phyloP scores from a whole-genome alignment of 2,329 filamentous ascomycete genomes.

The Camptophora hylomeconis region DNA sequence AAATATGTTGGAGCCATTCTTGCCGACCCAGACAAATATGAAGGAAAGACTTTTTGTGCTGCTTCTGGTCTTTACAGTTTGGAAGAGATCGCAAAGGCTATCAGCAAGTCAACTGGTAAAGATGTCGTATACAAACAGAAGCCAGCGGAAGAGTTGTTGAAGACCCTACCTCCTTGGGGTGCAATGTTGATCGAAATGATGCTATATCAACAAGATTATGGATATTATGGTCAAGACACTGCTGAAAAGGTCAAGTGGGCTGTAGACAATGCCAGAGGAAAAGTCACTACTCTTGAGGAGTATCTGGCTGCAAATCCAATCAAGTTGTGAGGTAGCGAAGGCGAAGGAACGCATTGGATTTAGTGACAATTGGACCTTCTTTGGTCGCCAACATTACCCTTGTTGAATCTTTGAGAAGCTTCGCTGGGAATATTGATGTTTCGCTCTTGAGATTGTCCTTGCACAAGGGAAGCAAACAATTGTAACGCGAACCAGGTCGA shows the following conservation, averaged over 20 bases:
- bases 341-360: too few species aligned
- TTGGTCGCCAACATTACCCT: too few species aligned
- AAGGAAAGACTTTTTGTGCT: slow-evolving; percentile 24
- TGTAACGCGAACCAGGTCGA: too few species aligned
- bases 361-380: too few species aligned
- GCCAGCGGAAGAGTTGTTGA: slow-evolving; percentile 16
- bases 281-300: slow-evolving; percentile 26
- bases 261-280: slow-evolving; percentile 10
- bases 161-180: slow-evolving; percentile 11
- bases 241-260: slow-evolving; percentile 21
- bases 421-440: too few species aligned
- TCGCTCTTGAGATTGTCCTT: too few species aligned
- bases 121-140: slow-evolving; percentile 22
- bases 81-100: slow-evolving; percentile 20
- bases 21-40: slow-evolving; percentile 23
- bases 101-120: slow-evolving; percentile 26
- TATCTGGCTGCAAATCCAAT: slow-evolving; percentile 18
- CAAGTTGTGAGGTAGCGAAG: too few species aligned
- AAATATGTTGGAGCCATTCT: slow-evolving; percentile 26
- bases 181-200: slow-evolving; percentile 17
- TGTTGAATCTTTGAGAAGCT: too few species aligned
- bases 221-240: slow-evolving; percentile 25
- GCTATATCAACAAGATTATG: slow-evolving; percentile 21
- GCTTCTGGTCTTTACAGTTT: slow-evolving; percentile 22
- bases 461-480: too few species aligned